Percentiles rank a stretch among this genome's conserved stretches.
phyloP scores from a whole-genome alignment of 768 basidiomycete genomes.

The Mycena filopes region DNA sequence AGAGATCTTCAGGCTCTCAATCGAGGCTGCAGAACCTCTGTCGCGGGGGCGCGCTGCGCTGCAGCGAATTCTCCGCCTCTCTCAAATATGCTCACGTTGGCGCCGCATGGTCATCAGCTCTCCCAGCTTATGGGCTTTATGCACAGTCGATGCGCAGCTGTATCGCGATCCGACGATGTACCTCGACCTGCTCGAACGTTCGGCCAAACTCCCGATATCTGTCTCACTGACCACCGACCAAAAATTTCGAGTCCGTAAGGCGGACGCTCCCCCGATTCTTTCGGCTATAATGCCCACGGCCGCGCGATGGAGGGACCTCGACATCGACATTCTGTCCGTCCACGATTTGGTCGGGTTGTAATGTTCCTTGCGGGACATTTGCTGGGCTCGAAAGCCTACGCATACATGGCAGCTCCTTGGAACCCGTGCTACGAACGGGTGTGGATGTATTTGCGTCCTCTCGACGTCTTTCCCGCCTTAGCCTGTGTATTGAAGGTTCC shows the following conservation, averaged over 20 bases:
- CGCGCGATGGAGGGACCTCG: background rate
- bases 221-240: background rate
- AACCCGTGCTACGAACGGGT: background rate
- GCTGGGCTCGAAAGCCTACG: background rate
- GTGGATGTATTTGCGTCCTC: background rate
- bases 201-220: background rate
- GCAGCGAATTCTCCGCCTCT: background rate
- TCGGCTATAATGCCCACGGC: background rate
- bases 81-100: background rate
- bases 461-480: background rate
- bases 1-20: background rate
- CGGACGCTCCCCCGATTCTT: background rate
- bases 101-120: background rate
- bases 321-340: background rate
- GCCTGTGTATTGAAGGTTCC: background rate
- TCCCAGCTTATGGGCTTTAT: background rate
- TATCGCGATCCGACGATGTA: background rate
- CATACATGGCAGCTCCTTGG: background rate
- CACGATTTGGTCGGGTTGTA: background rate
- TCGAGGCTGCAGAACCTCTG: background rate
- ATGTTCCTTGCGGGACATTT: background rate
- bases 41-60: background rate
- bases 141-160: background rate
- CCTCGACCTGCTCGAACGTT: background rate
- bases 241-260: background rate